phyloP scores from a whole-genome alignment of 2,329 filamentous ascomycete species.

The Hymenoscyphus fraxineus region DNA sequence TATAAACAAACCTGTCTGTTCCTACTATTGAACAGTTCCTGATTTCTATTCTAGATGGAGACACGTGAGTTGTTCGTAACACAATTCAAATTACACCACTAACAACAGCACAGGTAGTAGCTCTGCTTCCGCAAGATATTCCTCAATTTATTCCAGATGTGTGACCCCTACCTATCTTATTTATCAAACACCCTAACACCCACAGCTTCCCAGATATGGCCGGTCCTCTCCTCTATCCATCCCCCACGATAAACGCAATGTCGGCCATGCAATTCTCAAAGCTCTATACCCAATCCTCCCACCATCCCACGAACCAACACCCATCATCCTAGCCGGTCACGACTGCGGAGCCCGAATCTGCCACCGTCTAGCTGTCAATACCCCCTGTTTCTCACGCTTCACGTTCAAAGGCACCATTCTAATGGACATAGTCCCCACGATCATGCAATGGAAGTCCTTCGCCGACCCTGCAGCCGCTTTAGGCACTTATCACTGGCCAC shows the following conservation, averaged over 20 bases:
- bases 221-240: conserved; percentile 36
- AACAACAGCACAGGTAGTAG: conserved; percentile 35
- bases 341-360: conserved; percentile 48
- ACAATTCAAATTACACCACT: background rate
- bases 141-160: conserved; percentile 45
- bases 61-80: conserved; percentile 16
- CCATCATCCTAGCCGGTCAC: conserved; percentile 45
- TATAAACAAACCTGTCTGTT: background rate
- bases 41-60: conserved; percentile 14
- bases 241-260: conserved; percentile 38
- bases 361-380: conserved; percentile 46
- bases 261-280: conserved; percentile 42
- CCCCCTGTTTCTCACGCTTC: conserved; percentile 31
- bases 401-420: conserved; percentile 40
- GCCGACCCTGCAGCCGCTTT: conserved; percentile 36
- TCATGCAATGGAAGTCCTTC: conserved; percentile 43
- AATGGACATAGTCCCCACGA: conserved; percentile 48
- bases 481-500: conserved; percentile 45
- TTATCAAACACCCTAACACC: background rate
- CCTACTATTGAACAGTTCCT: background rate
- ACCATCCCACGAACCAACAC: conserved; percentile 5
- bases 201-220: conserved; percentile 44
- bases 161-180: background rate
- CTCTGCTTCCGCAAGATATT: conserved; percentile 37
- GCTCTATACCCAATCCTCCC: conserved; percentile 36